Evolutionary conservation across 306 rosid genomes (phyloP).

Genomic region (Styphnolobium japonicum): DNA sequence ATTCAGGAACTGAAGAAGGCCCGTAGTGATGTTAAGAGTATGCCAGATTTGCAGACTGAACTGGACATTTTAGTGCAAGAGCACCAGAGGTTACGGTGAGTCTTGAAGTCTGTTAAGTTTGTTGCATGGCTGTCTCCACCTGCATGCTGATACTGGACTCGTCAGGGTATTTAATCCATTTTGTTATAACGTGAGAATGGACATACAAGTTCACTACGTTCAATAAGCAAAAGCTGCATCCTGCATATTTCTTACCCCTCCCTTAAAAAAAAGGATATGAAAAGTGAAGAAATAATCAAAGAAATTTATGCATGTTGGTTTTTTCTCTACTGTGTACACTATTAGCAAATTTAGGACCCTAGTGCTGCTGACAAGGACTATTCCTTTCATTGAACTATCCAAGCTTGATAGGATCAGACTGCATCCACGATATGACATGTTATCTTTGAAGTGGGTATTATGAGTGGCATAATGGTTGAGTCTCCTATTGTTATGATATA

Average conservation of each 20-base stretch:
- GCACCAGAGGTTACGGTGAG: conserved; percentile 70
- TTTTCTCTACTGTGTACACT: not conserved
- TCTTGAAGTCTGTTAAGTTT: conserved; percentile 17
- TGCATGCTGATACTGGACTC: conserved; percentile 19
- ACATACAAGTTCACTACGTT: not conserved
- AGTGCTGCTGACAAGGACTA: not conserved
- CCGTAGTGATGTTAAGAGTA: conserved; percentile 38
- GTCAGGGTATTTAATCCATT: not conserved
- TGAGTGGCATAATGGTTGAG: not conserved
- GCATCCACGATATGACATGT: conserved; percentile 22
- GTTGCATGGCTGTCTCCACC: not conserved
- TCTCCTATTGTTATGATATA: conserved; percentile 9
- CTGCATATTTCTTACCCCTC: not conserved
- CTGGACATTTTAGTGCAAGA: conserved; percentile 67
- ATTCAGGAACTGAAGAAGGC: conserved; percentile 58
- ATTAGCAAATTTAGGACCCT: not conserved
- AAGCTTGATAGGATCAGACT: conserved; percentile 28
- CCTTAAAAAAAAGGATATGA: not conserved
- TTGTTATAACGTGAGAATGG: not conserved
- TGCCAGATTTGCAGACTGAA: conserved; percentile 63
- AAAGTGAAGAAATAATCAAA: not conserved
- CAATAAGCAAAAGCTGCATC: not conserved
- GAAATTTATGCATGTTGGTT: not conserved
- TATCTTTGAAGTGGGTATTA: conserved; percentile 14
- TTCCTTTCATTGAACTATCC: not conserved